Evolutionary conservation across 768 basidiomycete genomes (phyloP).

Genomic region (Russula sp.): DNA sequence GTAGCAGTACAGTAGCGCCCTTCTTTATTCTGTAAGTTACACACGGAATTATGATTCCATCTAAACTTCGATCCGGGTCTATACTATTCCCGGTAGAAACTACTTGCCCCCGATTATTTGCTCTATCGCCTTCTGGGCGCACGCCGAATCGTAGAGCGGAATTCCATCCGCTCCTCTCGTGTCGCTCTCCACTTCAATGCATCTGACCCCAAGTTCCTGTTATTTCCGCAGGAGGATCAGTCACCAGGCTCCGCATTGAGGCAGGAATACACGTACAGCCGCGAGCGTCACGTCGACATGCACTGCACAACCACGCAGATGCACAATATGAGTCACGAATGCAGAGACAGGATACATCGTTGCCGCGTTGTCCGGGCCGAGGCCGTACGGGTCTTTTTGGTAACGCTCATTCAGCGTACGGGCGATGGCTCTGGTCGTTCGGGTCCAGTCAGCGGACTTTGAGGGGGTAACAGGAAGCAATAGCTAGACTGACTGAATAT

Average conservation of each 20-base stretch:
- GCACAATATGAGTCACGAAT: constrained; percentile 81
- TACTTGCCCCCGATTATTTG: background rate
- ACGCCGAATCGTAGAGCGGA: constrained; percentile 41
- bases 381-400: constrained; percentile 45
- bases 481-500: constrained; percentile 52
- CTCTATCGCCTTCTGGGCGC: constrained; percentile 41
- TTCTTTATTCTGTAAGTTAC: too few relatives aligned
- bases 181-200: constrained; percentile 42
- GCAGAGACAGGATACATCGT: constrained; percentile 70
- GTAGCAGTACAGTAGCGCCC: too few relatives aligned
- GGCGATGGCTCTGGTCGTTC: constrained; percentile 51
- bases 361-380: constrained; percentile 42
- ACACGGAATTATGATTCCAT: background rate
- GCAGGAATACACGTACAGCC: constrained; percentile 42
- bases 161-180: constrained; percentile 28
- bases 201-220: constrained; percentile 55
- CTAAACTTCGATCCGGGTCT: too few relatives aligned
- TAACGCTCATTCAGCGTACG: constrained; percentile 63
- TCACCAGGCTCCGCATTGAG: background rate
- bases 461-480: constrained; percentile 6
- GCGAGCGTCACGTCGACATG: constrained; percentile 55
- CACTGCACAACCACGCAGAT: constrained; percentile 59
- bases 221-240: background rate
- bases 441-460: constrained; percentile 14
- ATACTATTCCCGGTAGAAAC: background rate